These are phyloP conservation scores for Gossypium armourianum DNA, from an alignment of 441 rosid genomes.

Conservation along the genomic window DNA sequence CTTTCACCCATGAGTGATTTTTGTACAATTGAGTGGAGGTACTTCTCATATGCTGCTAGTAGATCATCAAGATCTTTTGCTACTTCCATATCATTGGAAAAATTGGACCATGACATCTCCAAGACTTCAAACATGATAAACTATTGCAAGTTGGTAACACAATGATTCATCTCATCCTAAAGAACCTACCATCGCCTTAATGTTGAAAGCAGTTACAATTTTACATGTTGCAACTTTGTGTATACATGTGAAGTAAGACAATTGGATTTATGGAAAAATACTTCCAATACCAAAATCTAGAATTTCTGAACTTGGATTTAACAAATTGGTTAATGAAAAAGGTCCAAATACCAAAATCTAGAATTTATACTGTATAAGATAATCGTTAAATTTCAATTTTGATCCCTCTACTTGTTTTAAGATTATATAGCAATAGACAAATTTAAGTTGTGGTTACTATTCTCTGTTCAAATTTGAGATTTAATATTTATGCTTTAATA, in stretches of 20 bases:
- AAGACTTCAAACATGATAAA: slow-evolving; percentile 38
- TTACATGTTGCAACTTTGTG: slow-evolving; percentile 58
- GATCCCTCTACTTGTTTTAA: too few species aligned
- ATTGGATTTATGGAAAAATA: too few species aligned
- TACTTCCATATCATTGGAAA: slow-evolving; percentile 67
- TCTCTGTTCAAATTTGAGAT: too few species aligned
- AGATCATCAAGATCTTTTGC: slow-evolving; percentile 89
- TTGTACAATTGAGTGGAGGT: slow-evolving; percentile 62
- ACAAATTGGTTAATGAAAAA: too few species aligned
- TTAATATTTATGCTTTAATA: too few species aligned
- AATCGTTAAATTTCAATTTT: too few species aligned
- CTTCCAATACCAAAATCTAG: too few species aligned
- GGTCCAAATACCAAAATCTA: too few species aligned
- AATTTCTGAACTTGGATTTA: too few species aligned
- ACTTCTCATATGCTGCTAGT: slow-evolving; percentile 76
- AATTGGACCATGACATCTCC: slow-evolving; percentile 88
- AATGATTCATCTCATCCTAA: slow-evolving; percentile 91
- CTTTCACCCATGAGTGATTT: slow-evolving; percentile 85
- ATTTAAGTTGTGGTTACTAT: too few species aligned
- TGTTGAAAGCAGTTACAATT: slow-evolving; percentile 64
- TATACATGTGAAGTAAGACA: slow-evolving; percentile 48
- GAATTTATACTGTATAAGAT: too few species aligned
- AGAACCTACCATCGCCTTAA: slow-evolving; percentile 83
- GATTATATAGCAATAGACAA: too few species aligned
- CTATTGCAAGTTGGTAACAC: slow-evolving; percentile 79